These are phyloP conservation scores for Vaccinium vitisidaea DNA, from an alignment of 148 eudicot species.

Conservation along the genomic window DNA sequence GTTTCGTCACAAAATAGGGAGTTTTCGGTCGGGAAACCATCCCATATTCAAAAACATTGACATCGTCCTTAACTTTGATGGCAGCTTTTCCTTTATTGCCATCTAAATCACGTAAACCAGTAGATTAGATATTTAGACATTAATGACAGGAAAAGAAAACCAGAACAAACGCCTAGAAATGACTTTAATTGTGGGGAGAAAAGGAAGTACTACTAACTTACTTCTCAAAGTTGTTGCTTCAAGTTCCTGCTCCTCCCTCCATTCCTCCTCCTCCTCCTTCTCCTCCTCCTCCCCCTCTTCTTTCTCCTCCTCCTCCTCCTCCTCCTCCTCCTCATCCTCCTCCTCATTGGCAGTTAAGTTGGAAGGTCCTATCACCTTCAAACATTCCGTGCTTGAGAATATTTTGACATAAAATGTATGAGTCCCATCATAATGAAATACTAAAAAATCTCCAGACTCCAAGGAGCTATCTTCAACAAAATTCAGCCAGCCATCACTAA, in stretches of 20 bases:
- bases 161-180: background rate
- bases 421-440: conserved; percentile 14
- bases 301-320: background rate
- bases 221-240: background rate
- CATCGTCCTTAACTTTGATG: conserved; percentile 1
- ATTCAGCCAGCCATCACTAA: conserved; percentile 20
- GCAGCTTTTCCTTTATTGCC: background rate
- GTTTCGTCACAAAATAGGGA: conserved; percentile 27
- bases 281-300: background rate
- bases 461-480: conserved; percentile 19
- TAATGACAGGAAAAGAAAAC: background rate
- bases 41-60: conserved; percentile 21
- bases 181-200: background rate
- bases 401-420: conserved; percentile 13
- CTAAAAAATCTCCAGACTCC: conserved; percentile 11
- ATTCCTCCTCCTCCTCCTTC: background rate
- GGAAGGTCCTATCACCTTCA: background rate
- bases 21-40: conserved; percentile 11
- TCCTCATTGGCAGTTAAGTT: background rate
- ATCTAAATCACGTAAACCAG: conserved; percentile 2
- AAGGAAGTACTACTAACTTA: background rate
- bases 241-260: background rate
- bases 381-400: conserved; percentile 8
- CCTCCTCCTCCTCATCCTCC: background rate
- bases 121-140: background rate